Conservation (phyloP, 2,329 filamentous ascomycete genomes). For the Ceratocystis colombiana region DNA sequence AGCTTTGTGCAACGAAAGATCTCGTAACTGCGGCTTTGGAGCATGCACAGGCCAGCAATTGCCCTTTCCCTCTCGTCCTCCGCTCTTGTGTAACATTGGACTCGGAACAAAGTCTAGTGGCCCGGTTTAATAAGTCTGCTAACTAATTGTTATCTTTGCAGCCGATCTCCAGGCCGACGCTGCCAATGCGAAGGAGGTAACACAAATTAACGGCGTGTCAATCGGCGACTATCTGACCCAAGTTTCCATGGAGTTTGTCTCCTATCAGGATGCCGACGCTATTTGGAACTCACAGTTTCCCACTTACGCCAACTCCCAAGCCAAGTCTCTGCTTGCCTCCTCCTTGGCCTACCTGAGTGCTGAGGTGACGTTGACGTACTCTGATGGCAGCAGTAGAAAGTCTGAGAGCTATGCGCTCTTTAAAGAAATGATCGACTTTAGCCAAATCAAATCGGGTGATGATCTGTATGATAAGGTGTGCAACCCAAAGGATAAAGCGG, state of each 20-base stretch:
- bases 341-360: slow-evolving; percentile 30
- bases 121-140: not conserved
- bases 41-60: not conserved
- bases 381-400: slow-evolving; percentile 32
- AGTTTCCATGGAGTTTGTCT: slow-evolving; percentile 26
- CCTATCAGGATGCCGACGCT: slow-evolving; percentile 29
- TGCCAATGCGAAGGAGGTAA: slow-evolving; percentile 27
- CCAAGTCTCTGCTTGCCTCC: slow-evolving; percentile 30
- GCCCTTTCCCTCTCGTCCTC: not conserved
- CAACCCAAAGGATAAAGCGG: slow-evolving; percentile 27
- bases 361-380: slow-evolving; percentile 34
- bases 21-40: not conserved
- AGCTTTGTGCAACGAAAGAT: not conserved
- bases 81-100: not conserved
- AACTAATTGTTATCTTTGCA: not conserved
- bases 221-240: slow-evolving; percentile 29
- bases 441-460: slow-evolving; percentile 31
- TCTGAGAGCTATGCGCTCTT: slow-evolving; percentile 31
- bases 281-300: slow-evolving; percentile 37
- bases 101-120: not conserved
- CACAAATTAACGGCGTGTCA: slow-evolving; percentile 29
- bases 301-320: slow-evolving; percentile 26
- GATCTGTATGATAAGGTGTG: slow-evolving; percentile 34
- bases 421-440: slow-evolving; percentile 30
- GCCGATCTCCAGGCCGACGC: slow-evolving; percentile 22